phyloP scores from a whole-genome alignment of 352 stramenopile species.

The Peronospora tabacina region DNA sequence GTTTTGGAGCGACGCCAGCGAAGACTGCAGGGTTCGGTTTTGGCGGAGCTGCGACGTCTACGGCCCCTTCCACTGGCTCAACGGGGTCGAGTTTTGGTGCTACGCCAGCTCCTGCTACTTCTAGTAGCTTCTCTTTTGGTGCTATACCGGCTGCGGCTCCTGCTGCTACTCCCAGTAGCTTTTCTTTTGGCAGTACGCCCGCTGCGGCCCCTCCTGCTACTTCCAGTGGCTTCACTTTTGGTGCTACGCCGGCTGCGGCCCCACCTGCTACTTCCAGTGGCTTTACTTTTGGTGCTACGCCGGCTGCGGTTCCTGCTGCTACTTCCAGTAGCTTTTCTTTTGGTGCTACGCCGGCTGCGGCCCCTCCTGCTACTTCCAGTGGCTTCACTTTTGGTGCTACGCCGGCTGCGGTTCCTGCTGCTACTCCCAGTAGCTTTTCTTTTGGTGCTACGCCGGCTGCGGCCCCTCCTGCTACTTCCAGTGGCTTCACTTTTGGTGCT shows the following conservation, averaged over 20 bases:
- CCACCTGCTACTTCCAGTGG: conserved; percentile 17
- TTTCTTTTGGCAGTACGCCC: conserved; percentile 26
- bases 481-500: conserved; percentile 39
- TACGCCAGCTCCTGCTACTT: conserved; percentile 15
- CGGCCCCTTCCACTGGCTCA: conserved; percentile 17
- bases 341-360: conserved; percentile 13
- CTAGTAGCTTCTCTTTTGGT: conserved; percentile 42
- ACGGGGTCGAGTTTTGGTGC: conserved; percentile 35
- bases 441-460: conserved; percentile 5
- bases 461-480: conserved; percentile 10
- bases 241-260: conserved; percentile 8
- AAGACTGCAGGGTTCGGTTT: conserved; percentile 28
- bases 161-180: conserved; percentile 19
- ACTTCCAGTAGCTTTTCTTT: conserved; percentile 40
- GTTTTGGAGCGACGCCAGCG: conserved; percentile 22
- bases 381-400: conserved; percentile 32
- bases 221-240: conserved; percentile 42
- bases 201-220: conserved; percentile 16
- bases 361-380: conserved; percentile 17
- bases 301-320: conserved; percentile 9
- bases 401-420: conserved; percentile 9
- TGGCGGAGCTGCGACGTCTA: conserved; percentile 13
- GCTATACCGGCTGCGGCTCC: conserved; percentile 9
- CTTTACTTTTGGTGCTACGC: conserved; percentile 31
- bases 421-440: conserved; percentile 35